phyloP scores from a whole-genome alignment of 257 asterid genomes.

The Jaltomata sinuosa region DNA sequence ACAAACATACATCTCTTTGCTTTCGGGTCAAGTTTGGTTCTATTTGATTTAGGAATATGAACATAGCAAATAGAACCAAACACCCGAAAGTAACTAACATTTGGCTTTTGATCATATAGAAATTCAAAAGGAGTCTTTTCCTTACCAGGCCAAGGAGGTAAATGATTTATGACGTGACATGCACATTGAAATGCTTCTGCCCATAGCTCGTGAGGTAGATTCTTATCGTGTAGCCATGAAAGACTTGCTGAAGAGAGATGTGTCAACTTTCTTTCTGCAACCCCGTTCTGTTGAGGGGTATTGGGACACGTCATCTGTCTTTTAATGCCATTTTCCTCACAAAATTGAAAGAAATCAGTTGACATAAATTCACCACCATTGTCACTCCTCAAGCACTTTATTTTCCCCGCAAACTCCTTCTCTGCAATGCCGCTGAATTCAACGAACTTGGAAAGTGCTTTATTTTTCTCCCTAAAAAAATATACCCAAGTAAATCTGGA shows the following conservation, averaged over 20 bases:
- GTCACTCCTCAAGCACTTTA: conserved; percentile 8
- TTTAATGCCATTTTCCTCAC: not conserved
- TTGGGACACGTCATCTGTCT: not conserved
- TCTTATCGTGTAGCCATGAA: conserved; percentile 7
- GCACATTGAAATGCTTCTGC: too few relatives aligned
- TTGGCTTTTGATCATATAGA: conserved; percentile 1
- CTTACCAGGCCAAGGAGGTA: not conserved
- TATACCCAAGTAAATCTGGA: conserved; percentile 6
- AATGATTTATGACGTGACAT: too few relatives aligned
- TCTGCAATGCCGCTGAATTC: not conserved
- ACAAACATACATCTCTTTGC: not conserved
- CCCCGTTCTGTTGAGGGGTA: not conserved
- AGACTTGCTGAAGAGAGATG: not conserved
- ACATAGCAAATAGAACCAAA: conserved; percentile 7
- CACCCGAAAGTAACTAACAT: not conserved
- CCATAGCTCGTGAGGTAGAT: conserved; percentile 1
- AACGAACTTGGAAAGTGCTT: conserved; percentile 1
- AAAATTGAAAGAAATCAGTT: not conserved
- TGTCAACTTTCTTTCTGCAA: not conserved
- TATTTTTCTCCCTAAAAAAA: conserved; percentile 3
- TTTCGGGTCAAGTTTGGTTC: conserved; percentile 18
- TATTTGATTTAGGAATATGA: not conserved
- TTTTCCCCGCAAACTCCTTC: conserved; percentile 1
- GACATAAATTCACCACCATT: conserved; percentile 3
- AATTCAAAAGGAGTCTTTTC: conserved; percentile 2